Evolutionary conservation across 305 asterid species (phyloP), one percentile per base, ranked within the genome.

Genomic region (Withania somnifera): DNA sequence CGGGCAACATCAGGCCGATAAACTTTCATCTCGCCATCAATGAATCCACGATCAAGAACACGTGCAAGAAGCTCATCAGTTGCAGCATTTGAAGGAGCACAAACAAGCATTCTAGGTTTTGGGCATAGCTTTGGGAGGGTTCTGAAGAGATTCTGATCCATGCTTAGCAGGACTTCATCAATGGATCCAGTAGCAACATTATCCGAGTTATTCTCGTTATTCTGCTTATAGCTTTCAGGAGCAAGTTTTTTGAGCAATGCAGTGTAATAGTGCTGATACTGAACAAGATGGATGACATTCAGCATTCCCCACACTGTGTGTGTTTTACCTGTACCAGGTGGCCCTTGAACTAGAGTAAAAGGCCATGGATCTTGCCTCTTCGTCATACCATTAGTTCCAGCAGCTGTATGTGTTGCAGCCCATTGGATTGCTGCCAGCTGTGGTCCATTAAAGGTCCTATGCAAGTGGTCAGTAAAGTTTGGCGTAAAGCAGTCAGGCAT

Each of bases 281-380:
- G 99, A 87, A 97, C 98, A 77, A 97, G 97, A 91, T 97, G 99
- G 88, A 97, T 97, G 15, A 97, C 99, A 80, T 93, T 97, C 79
- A 97, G 94, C 99, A 97, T 97, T 85, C 99, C 99, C 98, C 98
- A 97, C 38, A 97, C 99, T 11, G 99, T 97, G 81, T 97, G 98
- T 14, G 99, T 97, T 89, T 97, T 97, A 73, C 99, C 99, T 58
- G 99, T 97, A 50, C 99, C 99, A 52, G 99, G 99, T 47, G 99
- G 99, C 60, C 99, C 99, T 88, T 97, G 99, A 78, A 97, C 99
- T 83, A 97, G 85, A 60, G 99, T 97, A 85, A 97, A 97, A 19
- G 99, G 98, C 98, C 99, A 97, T 32, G 98, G 99, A 26, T 95
- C 99, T 88, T 94, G 98, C 88, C 92, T 97, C 92, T 92, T 97